phyloP scores from a whole-genome alignment of 805 yeast genomes.

The Pichia phayaonensis region DNA sequence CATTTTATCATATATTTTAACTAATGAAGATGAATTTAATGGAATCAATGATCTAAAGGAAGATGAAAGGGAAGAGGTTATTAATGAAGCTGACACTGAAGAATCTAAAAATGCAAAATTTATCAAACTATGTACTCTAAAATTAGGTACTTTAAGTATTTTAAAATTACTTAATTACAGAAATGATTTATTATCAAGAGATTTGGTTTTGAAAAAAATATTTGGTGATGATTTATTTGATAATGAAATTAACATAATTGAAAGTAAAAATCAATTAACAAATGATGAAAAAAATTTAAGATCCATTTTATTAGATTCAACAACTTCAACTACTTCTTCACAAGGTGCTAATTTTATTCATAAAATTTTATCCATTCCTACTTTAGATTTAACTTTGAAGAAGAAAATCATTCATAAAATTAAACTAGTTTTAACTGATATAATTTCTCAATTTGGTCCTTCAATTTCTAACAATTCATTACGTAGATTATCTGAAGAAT shows the following conservation, averaged over 20 bases:
- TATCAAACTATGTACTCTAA: conserved; percentile 30
- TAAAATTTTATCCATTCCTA: conserved; percentile 70
- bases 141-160: conserved; percentile 76
- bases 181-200: conserved; percentile 54
- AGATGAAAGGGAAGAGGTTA: background rate
- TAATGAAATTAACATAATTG: conserved; percentile 3
- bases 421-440: conserved; percentile 51
- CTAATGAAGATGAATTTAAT: conserved; percentile 13
- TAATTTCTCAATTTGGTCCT: conserved; percentile 46
- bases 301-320: conserved; percentile 50
- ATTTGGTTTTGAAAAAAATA: conserved; percentile 52
- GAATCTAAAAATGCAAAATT: conserved; percentile 8
- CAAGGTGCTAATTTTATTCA: conserved; percentile 71
- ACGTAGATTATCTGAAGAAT: conserved; percentile 85
- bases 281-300: conserved; percentile 23
- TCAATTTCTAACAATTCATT: conserved; percentile 62
- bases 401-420: conserved; percentile 54
- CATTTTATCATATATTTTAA: conserved; percentile 34
- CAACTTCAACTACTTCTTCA: background rate
- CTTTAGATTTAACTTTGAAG: conserved; percentile 49
- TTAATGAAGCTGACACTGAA: background rate
- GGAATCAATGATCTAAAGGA: background rate
- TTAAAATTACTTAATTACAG: conserved; percentile 70
- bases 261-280: conserved; percentile 7
- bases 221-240: conserved; percentile 42